Evolutionary conservation across 2,329 filamentous ascomycete species (phyloP), one percentile per base, ranked within the genome.

Genomic region (Madurella fahalii): DNA sequence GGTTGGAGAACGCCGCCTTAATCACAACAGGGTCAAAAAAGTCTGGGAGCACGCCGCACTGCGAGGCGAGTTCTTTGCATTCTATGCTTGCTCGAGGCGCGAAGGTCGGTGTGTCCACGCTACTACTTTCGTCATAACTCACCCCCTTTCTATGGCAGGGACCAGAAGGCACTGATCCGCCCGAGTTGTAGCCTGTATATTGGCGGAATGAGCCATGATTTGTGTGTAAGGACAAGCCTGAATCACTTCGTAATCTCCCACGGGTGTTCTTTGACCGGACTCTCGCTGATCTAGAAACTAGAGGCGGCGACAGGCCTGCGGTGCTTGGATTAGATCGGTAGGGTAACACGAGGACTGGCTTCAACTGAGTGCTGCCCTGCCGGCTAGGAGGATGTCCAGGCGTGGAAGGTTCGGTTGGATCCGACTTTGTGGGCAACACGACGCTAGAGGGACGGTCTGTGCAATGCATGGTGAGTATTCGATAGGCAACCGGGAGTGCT

Each of bases 21-120:
- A 83, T 77, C 20, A 78, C 73, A 25, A 80, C 77, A 4, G 69
- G 67, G 18, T 76, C 73, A 50, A 80, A 73, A 56, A 83, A 77
- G 49, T 80, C 74, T 0, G 74, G 69, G 37, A 75, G 58, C 39
- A 54, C 40, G 11, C 31, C 52, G 48, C 40, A 37, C 46, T 56
- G 58, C 16, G 61, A 40, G 39, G 50, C 12, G 15, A 54, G 5
- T 4, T 50, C 47, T 13, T 49, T 47, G 43, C 52, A 37, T 2
- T 54, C 50, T 5, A 41, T n/a, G 32, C 39, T 57, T 4, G 32
- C n/a, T 11, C 45, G 20, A 3, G 16, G 50, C 2, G 49, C 51
- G 5, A 51, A 34, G 5, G 59, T 55, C 39, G 60, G 46, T 12
- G 60, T 49, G 9, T 64, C 62, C 18, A 58, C 49, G 42, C 59